These are phyloP conservation scores for Allantophomopsis lycopodina DNA, from an alignment of 2,329 filamentous ascomycete species.

Conservation along the genomic window DNA sequence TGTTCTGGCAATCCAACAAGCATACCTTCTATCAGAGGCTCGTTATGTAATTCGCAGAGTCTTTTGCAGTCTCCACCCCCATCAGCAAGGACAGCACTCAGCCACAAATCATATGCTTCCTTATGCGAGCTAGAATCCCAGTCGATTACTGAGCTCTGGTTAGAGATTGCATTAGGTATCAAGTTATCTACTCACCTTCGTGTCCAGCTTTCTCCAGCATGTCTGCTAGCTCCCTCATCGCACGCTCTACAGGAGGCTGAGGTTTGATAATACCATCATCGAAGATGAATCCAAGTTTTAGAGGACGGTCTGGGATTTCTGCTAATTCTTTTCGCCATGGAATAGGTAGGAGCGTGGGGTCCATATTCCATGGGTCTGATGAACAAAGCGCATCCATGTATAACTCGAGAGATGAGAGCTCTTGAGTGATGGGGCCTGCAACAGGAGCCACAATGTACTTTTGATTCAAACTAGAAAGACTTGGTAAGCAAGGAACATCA, in stretches of 20 bases:
- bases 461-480: conserved; percentile 12
- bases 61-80: conserved; percentile 6
- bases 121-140: conserved; percentile 9
- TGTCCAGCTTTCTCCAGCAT: conserved; percentile 1
- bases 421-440: conserved; percentile 17
- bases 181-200: conserved; percentile 1
- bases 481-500: too few species aligned
- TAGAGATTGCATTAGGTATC: not conserved
- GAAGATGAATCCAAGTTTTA: conserved; percentile 17
- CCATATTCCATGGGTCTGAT: conserved; percentile 14
- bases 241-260: conserved; percentile 16
- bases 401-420: conserved; percentile 13
- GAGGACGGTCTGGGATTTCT: conserved; percentile 13
- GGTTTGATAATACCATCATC: conserved; percentile 15
- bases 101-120: conserved; percentile 6
- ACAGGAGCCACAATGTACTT: conserved; percentile 17
- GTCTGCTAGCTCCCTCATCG: not conserved
- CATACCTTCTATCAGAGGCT: conserved; percentile 12
- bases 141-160: conserved; percentile 7
- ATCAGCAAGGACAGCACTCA: conserved; percentile 7
- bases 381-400: conserved; percentile 17
- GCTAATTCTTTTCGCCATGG: conserved; percentile 16
- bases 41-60: conserved; percentile 6
- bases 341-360: conserved; percentile 18
- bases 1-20: conserved; percentile 7